Conservation (phyloP, 1,139 yeast species). For the Blastobotrys proliferans region DNA sequence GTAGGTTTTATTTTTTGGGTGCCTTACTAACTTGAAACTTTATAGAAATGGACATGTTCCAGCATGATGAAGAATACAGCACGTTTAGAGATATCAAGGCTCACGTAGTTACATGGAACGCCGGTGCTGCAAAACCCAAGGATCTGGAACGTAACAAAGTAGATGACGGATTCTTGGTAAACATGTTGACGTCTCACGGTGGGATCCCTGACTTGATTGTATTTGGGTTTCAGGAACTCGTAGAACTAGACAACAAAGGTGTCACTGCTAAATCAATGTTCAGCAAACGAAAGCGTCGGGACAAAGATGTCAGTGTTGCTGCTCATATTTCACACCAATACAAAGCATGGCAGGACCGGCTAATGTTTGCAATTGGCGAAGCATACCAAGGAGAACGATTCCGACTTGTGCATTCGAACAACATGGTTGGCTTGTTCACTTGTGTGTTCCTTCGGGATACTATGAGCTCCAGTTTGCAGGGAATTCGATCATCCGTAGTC, state of each 20-base stretch:
- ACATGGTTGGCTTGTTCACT: slow-evolving; percentile 78
- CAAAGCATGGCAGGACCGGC: slow-evolving; percentile 38
- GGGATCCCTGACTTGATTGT: slow-evolving; percentile 65
- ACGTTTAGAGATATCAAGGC: slow-evolving; percentile 28
- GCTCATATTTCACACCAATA: slow-evolving; percentile 37
- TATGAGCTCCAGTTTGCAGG: slow-evolving; percentile 46
- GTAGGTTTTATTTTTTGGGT: slow-evolving; percentile 14
- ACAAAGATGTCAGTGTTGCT: slow-evolving; percentile 29
- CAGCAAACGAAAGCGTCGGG: slow-evolving; percentile 36
- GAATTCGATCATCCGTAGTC: slow-evolving; percentile 72
- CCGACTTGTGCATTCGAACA: slow-evolving; percentile 71
- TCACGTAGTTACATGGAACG: slow-evolving; percentile 41
- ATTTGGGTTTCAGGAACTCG: slow-evolving; percentile 88
- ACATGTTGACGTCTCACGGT: slow-evolving; percentile 21
- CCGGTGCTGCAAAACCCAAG: slow-evolving; percentile 40
- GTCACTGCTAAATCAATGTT: slow-evolving; percentile 60
- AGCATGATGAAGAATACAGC: slow-evolving; percentile 31
- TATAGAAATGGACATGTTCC: slow-evolving; percentile 30
- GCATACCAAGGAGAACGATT: slow-evolving; percentile 40
- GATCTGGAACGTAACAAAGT: slow-evolving; percentile 28
- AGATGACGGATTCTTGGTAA: slow-evolving; percentile 21
- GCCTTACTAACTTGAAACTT: background rate
- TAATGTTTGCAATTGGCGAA: slow-evolving; percentile 21
- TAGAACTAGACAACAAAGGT: slow-evolving; percentile 86
- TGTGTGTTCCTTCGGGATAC: slow-evolving; percentile 62